Percentiles rank a stretch among this genome's conserved stretches.
These are phyloP conservation scores for Protomyces gravidus DNA, from an alignment of 1,139 yeast species.

Conservation along the genomic window DNA sequence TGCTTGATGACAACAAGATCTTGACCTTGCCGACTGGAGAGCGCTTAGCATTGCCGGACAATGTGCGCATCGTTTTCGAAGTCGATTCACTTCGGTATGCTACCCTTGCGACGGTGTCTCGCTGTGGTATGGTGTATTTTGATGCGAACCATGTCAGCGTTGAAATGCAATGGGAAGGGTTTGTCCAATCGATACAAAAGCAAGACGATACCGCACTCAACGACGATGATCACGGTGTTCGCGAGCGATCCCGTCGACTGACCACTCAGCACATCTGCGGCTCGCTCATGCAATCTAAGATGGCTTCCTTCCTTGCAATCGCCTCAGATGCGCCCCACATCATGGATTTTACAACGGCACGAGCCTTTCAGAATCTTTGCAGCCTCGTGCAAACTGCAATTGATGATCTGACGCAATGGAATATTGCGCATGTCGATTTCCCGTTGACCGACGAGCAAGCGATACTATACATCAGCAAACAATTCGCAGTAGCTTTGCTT, in stretches of 20 bases:
- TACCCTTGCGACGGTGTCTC: slow-evolving; percentile 86
- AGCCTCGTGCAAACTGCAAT: slow-evolving; percentile 38
- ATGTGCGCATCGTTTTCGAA: slow-evolving; percentile 69
- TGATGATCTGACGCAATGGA: slow-evolving; percentile 33
- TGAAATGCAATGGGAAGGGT: slow-evolving; percentile 37
- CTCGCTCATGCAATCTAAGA: background rate
- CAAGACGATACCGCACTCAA: slow-evolving; percentile 38
- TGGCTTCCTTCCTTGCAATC: slow-evolving; percentile 31
- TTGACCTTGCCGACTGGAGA: slow-evolving; percentile 89
- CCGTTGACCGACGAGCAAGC: slow-evolving; percentile 37
- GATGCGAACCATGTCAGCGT: slow-evolving; percentile 44
- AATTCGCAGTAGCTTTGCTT: slow-evolving; percentile 47
- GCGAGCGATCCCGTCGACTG: background rate
- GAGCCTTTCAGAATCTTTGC: slow-evolving; percentile 46
- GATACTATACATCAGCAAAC: slow-evolving; percentile 42
- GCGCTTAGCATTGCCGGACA: slow-evolving; percentile 61
- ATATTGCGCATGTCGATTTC: slow-evolving; percentile 37
- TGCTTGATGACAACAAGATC: slow-evolving; percentile 77
- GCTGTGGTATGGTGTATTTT: slow-evolving; percentile 88
- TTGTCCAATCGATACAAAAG: slow-evolving; percentile 34
- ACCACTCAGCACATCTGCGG: background rate
- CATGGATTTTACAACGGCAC: slow-evolving; percentile 49
- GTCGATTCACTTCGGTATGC: slow-evolving; percentile 62
- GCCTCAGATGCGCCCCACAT: slow-evolving; percentile 47
- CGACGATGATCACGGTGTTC: slow-evolving; percentile 34